Percentiles rank a stretch among this genome's conserved stretches.
Evolutionary conservation across 805 yeast genomes (phyloP).

Genomic region (Starmerella kuoi): DNA sequence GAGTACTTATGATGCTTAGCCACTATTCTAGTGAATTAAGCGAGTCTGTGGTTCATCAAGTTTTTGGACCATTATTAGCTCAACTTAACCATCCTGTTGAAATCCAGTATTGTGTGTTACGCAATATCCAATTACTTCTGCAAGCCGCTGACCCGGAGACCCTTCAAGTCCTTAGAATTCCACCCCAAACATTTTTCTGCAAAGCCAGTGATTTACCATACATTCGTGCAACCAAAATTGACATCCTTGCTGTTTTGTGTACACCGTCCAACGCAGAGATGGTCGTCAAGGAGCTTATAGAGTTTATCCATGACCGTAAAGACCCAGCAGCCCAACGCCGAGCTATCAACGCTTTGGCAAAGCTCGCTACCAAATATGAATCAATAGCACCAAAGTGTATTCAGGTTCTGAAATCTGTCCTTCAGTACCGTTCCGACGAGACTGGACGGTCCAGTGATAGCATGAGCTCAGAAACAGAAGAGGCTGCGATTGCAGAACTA

Average conservation of each 20-base stretch:
- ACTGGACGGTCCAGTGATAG: not conserved
- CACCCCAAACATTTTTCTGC: constrained; percentile 51
- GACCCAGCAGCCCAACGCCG: constrained; percentile 79
- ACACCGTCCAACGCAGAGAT: constrained; percentile 42
- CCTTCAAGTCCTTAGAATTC: constrained; percentile 3
- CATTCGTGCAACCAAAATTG: constrained; percentile 80
- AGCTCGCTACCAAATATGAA: constrained; percentile 66
- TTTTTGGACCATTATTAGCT: constrained; percentile 54
- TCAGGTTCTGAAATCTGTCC: not conserved
- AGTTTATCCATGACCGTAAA: constrained; percentile 67
- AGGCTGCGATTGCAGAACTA: constrained; percentile 48
- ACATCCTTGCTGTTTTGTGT: constrained; percentile 71
- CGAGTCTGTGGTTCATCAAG: constrained; percentile 47
- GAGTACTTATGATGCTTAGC: constrained; percentile 56
- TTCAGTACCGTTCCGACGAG: not conserved
- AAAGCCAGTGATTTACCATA: constrained; percentile 76
- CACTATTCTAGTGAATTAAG: constrained; percentile 55
- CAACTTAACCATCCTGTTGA: constrained; percentile 50
- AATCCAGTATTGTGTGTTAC: constrained; percentile 64
- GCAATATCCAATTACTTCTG: constrained; percentile 59
- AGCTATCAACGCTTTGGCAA: constrained; percentile 81
- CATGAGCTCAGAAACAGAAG: not conserved
- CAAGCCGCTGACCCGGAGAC: constrained; percentile 29
- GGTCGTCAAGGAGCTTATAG: constrained; percentile 65
- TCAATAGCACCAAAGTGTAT: constrained; percentile 41